Base-by-base conservation (phyloP, 805 yeast species). In the Metschnikowia vanudenii region DNA sequence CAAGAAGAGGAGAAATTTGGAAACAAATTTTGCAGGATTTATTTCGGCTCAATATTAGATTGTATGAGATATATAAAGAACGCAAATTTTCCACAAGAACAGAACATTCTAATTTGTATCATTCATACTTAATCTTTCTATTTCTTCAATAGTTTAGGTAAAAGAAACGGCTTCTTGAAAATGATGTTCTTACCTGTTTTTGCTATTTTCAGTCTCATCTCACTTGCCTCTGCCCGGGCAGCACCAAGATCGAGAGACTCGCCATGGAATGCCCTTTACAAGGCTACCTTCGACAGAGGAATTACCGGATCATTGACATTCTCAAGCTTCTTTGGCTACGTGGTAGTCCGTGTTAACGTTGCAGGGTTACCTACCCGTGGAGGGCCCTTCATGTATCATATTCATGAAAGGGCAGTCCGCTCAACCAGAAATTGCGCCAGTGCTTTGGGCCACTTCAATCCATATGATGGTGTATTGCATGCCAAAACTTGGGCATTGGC, bases 381-480 rank as follows among this genome's bases (percentile, higher is more conserved):
- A 18, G 73, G 73, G 16, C 72, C 73, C 30, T 71, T 69, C 62
- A 45, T 59, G 37, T 71, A 71, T 62, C 74, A 69, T 53, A 59
- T 71, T 43, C 74, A 71, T 53, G 57, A 62, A 43, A 43, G 48
- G 28, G 64, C 70, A 9, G 73, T 71, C 29, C 73, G 74, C 6
- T 22, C 63, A 6, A 55, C 63, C 52, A 63, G 64, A 14, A 47
- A 52, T 50, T 60, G 64, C 41, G 56, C 62, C 16, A 71, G 62
- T 33, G 66, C 75, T n/a, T 45, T 45, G 35, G 60, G 43, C 17
- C 72, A 67, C 58, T 66, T 71, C 49, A 63, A 71, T 54, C 75
- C 75, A 18, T 70, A 58, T 59, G 52, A 57, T 43, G 75, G 74
- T 17, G 47, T 20, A 41, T 52, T n/a, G 60, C 61, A 13, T 59